These are phyloP conservation scores for Colletotrichum salicis DNA, from an alignment of 2,329 filamentous ascomycete genomes.

Conservation along the genomic window DNA sequence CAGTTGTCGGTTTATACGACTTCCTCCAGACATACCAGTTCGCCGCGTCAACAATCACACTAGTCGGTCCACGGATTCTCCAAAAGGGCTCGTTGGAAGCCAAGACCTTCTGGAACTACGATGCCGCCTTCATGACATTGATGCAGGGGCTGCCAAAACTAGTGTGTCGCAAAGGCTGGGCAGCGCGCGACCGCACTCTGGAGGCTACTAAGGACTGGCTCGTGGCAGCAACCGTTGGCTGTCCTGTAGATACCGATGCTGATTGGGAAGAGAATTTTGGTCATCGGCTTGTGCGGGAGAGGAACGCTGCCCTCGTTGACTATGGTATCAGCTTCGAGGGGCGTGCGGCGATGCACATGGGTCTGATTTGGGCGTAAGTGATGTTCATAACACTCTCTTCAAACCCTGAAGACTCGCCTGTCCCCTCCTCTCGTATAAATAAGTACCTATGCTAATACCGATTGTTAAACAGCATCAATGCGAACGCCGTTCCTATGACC, in stretches of 20 bases:
- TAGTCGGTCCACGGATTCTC: constrained; percentile 35
- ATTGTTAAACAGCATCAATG: constrained; percentile 36
- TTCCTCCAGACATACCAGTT: constrained; percentile 40
- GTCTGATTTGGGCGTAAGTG: constrained; percentile 39
- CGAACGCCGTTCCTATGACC: constrained; percentile 40
- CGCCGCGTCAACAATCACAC: constrained; percentile 38
- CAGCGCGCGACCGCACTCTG: constrained; percentile 38
- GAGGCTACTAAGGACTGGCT: constrained; percentile 36
- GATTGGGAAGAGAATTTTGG: constrained; percentile 40
- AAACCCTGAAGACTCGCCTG: too few relatives aligned
- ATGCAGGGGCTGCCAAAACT: constrained; percentile 39
- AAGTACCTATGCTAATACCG: background rate
- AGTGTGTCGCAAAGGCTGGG: constrained; percentile 37
- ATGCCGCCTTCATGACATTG: constrained; percentile 39
- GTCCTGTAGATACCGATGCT: constrained; percentile 16
- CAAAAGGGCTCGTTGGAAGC: constrained; percentile 36
- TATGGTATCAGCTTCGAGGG: constrained; percentile 39
- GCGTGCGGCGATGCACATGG: constrained; percentile 39
- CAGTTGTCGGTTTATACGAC: constrained; percentile 37
- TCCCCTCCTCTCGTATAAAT: too few relatives aligned
- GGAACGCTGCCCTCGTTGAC: constrained; percentile 39
- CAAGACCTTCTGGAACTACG: constrained; percentile 39
- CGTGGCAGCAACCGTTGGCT: constrained; percentile 32
- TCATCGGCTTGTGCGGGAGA: constrained; percentile 39
- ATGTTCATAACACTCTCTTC: background rate